These are phyloP conservation scores for Rhododendron ferrugineum DNA, from an alignment of 148 eudicot genomes.

Conservation along the genomic window DNA sequence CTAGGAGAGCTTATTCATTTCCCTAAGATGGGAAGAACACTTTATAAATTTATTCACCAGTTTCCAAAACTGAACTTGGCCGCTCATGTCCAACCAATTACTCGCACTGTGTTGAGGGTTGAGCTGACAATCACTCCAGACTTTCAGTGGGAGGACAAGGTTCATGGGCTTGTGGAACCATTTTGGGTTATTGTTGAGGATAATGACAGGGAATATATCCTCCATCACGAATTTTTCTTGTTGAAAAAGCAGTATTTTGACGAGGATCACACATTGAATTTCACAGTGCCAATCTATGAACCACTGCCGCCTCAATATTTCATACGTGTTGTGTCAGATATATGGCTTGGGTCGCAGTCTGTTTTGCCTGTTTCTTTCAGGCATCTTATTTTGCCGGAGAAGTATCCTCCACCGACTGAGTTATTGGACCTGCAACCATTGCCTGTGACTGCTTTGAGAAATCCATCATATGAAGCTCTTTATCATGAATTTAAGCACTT, in stretches of 20 bases:
- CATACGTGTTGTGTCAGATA: conserved; percentile 84
- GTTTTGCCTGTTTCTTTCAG: conserved; percentile 89
- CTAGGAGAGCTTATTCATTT: conserved; percentile 72
- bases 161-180: conserved; percentile 88
- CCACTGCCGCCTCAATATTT: conserved; percentile 90
- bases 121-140: conserved; percentile 90
- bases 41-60: conserved; percentile 82
- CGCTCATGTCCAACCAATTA: conserved; percentile 89
- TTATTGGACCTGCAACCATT: conserved; percentile 84
- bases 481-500: conserved; percentile 80
- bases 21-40: conserved; percentile 73
- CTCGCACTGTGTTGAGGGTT: conserved; percentile 75
- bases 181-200: conserved; percentile 97
- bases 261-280: conserved; percentile 73
- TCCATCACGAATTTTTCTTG: conserved; percentile 87
- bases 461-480: conserved; percentile 77
- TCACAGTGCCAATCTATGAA: conserved; percentile 82
- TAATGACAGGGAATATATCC: conserved; percentile 82
- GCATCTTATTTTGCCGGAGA: conserved; percentile 82
- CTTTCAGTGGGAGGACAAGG: conserved; percentile 85
- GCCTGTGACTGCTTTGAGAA: conserved; percentile 88
- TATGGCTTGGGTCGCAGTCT: conserved; percentile 78
- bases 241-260: conserved; percentile 80
- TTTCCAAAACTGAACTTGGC: conserved; percentile 81
- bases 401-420: conserved; percentile 92